A percentile compares a stretch with the other conserved stretches of the same genome.
These are phyloP conservation scores for Pyracantha coccinea DNA, from an alignment of 331 rosid species.

Conservation along the genomic window DNA sequence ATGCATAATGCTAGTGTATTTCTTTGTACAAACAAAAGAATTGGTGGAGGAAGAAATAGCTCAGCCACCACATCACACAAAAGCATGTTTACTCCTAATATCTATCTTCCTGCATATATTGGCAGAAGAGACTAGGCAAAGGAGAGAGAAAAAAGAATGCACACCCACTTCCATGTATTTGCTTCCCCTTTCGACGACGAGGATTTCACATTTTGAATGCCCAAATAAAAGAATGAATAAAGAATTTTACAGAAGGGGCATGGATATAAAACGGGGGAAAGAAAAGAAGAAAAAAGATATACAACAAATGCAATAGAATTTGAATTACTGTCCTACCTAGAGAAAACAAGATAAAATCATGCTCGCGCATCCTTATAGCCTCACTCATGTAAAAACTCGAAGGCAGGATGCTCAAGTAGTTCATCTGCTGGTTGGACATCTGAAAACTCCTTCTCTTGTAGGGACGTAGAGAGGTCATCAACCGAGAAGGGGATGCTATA, in stretches of 20 bases:
- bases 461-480: slow-evolving; percentile 81
- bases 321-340: slow-evolving; percentile 27
- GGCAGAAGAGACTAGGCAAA: slow-evolving; percentile 3
- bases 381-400: slow-evolving; percentile 78
- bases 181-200: slow-evolving; percentile 35
- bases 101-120: slow-evolving; percentile 28
- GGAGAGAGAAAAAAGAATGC: slow-evolving; percentile 11
- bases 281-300: slow-evolving; percentile 32
- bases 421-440: slow-evolving; percentile 82
- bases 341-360: slow-evolving; percentile 13
- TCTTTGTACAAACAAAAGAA: slow-evolving; percentile 49
- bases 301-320: slow-evolving; percentile 47
- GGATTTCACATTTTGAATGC: slow-evolving; percentile 60
- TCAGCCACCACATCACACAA: slow-evolving; percentile 31
- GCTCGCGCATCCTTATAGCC: slow-evolving; percentile 44
- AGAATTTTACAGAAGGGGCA: slow-evolving; percentile 52
- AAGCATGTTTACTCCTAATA: slow-evolving; percentile 11
- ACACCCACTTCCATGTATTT: slow-evolving; percentile 34
- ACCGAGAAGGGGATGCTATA: slow-evolving; percentile 96
- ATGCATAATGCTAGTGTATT: not conserved
- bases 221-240: slow-evolving; percentile 79
- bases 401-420: slow-evolving; percentile 83
- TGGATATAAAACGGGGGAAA: slow-evolving; percentile 11
- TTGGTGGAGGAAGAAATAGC: slow-evolving; percentile 47
- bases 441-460: slow-evolving; percentile 81